Base-by-base conservation (phyloP, 371 early-diverging fungal species). In the Mucor sp. region DNA sequence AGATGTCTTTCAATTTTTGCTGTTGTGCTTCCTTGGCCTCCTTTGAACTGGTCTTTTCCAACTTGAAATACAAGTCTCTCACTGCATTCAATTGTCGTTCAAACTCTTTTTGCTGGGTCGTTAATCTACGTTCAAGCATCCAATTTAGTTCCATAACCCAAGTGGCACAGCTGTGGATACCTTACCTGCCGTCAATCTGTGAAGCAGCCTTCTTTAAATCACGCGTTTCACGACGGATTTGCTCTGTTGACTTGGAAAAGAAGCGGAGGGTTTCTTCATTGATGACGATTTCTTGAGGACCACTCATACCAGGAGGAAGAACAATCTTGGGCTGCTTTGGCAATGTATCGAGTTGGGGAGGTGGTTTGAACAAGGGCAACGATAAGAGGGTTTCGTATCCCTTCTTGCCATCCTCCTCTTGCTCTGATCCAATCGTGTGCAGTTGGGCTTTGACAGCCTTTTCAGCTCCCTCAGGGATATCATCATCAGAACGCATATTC, bases 221-320 rank as follows among this genome's bases (percentile, higher is more conserved):
- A 39, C 62, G 67, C 6, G 69, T 62, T 35, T 72, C 76, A n/a
- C 61, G 59, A 33, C 68, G 70, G 28, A 80, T 57, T 19, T 69
- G 67, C 30, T 76, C 74, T 17, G 81, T 50, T 3, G 72, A 56
- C 32, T 69, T 67, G 8, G 63, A 43, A 33, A 84, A 65, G 70
- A 81, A 84, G 17, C 68, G 62, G 11, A 81, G 64, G 6, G 82
- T 74, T 32, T 81, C 78, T 44, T 81, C 78, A 21, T 68, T 81
- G 56, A 84, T 74, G 4, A 78, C 74, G 17, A 84, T 50, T 56
- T 76, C 72, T 55, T 83, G 79, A 15, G 74, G 71, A 28, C 79
- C 78, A 33, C 65, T 65, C 62, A 74, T 57, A 21, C 67, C 63
- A 5, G 69, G 37, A 4, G 81, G 82, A 23, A 81, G 60, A 2